Conservation (phyloP, 176 grass and related monocot genomes). For the Echinochloa phyllopogon region DNA sequence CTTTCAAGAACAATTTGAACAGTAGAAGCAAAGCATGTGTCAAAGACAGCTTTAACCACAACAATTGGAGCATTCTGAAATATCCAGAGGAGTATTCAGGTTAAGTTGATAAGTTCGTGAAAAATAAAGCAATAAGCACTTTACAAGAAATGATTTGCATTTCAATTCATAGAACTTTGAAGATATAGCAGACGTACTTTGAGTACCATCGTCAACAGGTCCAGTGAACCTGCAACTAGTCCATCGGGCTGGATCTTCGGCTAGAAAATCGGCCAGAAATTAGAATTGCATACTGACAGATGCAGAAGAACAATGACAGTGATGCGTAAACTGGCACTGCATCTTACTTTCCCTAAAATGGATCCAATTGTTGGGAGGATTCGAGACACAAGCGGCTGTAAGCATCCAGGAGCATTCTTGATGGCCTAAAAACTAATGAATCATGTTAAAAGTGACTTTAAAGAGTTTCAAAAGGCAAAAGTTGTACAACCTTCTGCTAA, state of each 20-base stretch:
- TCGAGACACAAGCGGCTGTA: slow-evolving; percentile 76
- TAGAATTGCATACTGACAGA: slow-evolving; percentile 36
- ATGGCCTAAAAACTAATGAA: slow-evolving; percentile 86
- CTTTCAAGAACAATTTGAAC: slow-evolving; percentile 92
- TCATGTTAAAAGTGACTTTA: slow-evolving; percentile 49
- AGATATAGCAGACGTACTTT: slow-evolving; percentile 61
- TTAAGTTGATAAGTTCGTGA: slow-evolving; percentile 10
- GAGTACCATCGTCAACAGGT: slow-evolving; percentile 86
- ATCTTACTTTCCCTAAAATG: slow-evolving; percentile 79
- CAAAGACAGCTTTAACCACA: slow-evolving; percentile 78
- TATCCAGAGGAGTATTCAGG: slow-evolving; percentile 36
- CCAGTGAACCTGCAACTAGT: slow-evolving; percentile 85
- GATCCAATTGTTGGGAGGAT: slow-evolving; percentile 79
- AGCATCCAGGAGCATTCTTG: slow-evolving; percentile 89
- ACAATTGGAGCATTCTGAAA: slow-evolving; percentile 76
- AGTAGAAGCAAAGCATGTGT: slow-evolving; percentile 79
- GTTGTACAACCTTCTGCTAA: neutral
- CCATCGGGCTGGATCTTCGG: slow-evolving; percentile 71
- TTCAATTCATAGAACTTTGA: neutral
- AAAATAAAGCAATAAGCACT: neutral
- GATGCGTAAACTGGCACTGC: slow-evolving; percentile 31
- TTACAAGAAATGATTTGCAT: slow-evolving; percentile 16
- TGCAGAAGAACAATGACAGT: slow-evolving; percentile 14
- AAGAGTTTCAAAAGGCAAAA: slow-evolving; percentile 5
- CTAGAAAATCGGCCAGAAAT: slow-evolving; percentile 58